phyloP scores from a whole-genome alignment of 2,329 filamentous ascomycete species.

The Cladosporium sp. region DNA sequence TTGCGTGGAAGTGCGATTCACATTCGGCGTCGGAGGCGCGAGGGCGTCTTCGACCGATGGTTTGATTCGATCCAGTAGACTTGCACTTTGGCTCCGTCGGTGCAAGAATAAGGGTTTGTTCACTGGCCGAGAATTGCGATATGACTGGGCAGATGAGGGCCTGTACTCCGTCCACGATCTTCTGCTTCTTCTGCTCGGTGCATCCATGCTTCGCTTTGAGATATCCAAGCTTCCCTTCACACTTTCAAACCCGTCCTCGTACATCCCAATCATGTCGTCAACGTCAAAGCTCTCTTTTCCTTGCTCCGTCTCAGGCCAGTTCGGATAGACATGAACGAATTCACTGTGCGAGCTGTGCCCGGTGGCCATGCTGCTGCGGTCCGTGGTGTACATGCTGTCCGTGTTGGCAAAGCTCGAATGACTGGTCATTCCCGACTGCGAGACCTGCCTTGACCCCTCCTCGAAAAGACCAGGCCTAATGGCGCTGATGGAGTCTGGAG shows the following conservation, averaged over 20 bases:
- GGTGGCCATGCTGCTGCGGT: constrained; percentile 78
- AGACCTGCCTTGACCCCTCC: constrained; percentile 50
- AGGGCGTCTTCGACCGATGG: constrained; percentile 20
- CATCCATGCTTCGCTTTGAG: constrained; percentile 28
- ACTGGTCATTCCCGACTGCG: constrained; percentile 61
- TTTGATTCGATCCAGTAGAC: constrained; percentile 30
- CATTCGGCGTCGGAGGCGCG: constrained; percentile 18
- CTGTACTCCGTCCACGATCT: constrained; percentile 5
- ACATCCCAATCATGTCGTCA: constrained; percentile 62
- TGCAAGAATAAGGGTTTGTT: constrained; percentile 21
- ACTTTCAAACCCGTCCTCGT: constrained; percentile 55
- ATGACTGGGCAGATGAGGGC: constrained; percentile 15
- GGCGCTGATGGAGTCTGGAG: constrained; percentile 23
- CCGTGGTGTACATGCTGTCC: constrained; percentile 64
- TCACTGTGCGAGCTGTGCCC: constrained; percentile 75
- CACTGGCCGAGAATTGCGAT: not conserved
- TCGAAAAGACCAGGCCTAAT: constrained; percentile 26
- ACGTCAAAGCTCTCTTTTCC: constrained; percentile 39
- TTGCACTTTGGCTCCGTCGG: constrained; percentile 36
- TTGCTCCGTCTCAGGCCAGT: constrained; percentile 31
- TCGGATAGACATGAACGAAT: constrained; percentile 58
- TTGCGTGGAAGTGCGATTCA: constrained; percentile 14
- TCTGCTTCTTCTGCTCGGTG: constrained; percentile 11
- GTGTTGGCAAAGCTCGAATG: constrained; percentile 56
- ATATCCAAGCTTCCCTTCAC: constrained; percentile 36